These are phyloP conservation scores for Paracoccidioides lutzii DNA, from an alignment of 2,329 filamentous ascomycete species.

Conservation along the genomic window DNA sequence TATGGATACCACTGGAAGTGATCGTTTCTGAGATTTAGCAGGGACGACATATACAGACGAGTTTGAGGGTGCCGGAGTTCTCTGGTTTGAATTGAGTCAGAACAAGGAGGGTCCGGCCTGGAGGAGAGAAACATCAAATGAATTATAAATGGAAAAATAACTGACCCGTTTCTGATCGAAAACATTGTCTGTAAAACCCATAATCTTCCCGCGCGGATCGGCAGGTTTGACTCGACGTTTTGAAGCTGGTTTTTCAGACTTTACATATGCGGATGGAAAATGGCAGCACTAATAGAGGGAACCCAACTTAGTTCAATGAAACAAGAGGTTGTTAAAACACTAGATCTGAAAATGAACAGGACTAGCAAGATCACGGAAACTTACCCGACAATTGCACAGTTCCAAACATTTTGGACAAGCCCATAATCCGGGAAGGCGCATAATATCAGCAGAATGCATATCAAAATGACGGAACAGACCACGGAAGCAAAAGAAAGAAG, in stretches of 20 bases:
- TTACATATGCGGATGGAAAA: conserved; percentile 21
- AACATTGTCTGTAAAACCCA: conserved; percentile 27
- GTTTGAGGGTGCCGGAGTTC: conserved; percentile 5
- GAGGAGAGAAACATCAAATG: background rate
- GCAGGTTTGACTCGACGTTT: conserved; percentile 21
- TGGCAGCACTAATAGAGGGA: conserved; percentile 19
- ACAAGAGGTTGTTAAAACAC: background rate
- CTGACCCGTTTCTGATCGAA: conserved; percentile 25
- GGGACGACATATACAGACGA: conserved; percentile 4
- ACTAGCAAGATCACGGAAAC: background rate
- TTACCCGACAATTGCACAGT: conserved; percentile 22
- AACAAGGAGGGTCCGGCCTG: background rate
- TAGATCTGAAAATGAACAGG: background rate
- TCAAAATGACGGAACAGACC: conserved; percentile 27
- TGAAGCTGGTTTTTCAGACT: conserved; percentile 22
- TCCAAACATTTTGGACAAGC: conserved; percentile 24
- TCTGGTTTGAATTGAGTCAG: conserved; percentile 2
- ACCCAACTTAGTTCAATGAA: background rate
- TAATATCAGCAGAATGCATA: conserved; percentile 19
- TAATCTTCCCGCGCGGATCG: conserved; percentile 21
- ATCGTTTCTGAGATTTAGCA: conserved; percentile 7
- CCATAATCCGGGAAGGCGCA: conserved; percentile 20
- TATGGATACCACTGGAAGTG: conserved; percentile 2
- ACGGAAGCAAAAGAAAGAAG: conserved; percentile 26
- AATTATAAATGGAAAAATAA: background rate